phyloP scores from a whole-genome alignment of 2,329 filamentous ascomycete species.

The Penicillium sp. region DNA sequence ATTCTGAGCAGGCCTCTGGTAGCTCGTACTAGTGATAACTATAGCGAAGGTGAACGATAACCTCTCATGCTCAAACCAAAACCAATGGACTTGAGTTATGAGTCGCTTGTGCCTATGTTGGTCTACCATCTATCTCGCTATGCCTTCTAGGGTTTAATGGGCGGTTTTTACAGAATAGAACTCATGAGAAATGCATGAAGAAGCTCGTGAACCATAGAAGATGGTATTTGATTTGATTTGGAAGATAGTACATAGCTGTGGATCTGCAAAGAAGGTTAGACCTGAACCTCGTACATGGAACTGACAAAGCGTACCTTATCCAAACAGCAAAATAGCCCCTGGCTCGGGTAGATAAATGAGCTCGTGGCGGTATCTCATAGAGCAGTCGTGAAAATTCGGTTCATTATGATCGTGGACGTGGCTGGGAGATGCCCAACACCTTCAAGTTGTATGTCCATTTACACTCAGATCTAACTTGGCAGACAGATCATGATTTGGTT shows the following conservation, averaged over 20 bases:
- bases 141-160: no score
- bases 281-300: background rate
- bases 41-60: no score
- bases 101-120: no score
- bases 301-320: slow-evolving; percentile 1
- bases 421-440: background rate
- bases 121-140: no score
- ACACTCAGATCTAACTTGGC: background rate
- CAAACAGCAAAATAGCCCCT: slow-evolving; percentile 1
- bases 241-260: background rate
- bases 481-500: background rate
- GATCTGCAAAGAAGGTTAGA: background rate
- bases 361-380: background rate
- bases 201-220: background rate
- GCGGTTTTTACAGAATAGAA: background rate
- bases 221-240: slow-evolving; percentile 3
- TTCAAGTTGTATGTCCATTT: slow-evolving; percentile 5
- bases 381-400: slow-evolving; percentile 3
- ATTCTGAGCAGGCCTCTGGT: background rate
- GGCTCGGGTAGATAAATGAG: background rate
- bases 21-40: no score
- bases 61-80: no score
- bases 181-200: no score
- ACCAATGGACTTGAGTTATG: no score
- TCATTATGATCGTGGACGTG: slow-evolving; percentile 1